Conservation (phyloP, 2,329 filamentous ascomycete genomes). For the Pseudocercospora pini-densiflorae region DNA sequence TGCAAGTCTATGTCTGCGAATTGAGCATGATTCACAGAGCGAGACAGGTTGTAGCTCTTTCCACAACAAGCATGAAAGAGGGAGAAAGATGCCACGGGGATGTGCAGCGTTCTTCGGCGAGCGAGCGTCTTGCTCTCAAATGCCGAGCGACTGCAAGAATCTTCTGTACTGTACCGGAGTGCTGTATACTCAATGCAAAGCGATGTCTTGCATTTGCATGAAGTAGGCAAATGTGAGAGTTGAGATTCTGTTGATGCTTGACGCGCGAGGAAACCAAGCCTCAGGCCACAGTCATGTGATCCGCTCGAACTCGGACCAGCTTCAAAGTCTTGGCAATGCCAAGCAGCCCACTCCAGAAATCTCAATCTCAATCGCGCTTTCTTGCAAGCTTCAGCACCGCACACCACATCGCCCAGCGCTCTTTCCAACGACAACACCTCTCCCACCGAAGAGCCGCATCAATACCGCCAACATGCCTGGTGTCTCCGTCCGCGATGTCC, state of each 20-base stretch:
- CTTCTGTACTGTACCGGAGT: neutral
- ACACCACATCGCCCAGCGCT: constrained; percentile 17
- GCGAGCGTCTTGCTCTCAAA: neutral
- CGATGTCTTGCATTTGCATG: neutral
- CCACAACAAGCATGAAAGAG: neutral
- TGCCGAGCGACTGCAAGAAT: neutral
- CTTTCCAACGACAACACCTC: constrained; percentile 9
- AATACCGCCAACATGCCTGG: constrained; percentile 74
- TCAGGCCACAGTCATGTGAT: neutral
- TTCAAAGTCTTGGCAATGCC: neutral
- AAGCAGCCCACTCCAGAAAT: constrained; percentile 4
- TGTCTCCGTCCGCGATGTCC: constrained; percentile 82
- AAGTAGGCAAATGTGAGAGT: neutral
- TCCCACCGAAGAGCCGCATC: constrained; percentile 17
- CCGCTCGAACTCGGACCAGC: neutral
- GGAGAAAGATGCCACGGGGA: neutral
- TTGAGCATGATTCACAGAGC: neutral
- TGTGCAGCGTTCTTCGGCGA: neutral
- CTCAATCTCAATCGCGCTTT: neutral
- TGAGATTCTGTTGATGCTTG: neutral
- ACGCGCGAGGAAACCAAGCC: neutral
- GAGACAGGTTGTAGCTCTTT: neutral
- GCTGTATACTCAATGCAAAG: neutral
- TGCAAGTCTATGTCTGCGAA: neutral
- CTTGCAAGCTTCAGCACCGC: neutral